Evolutionary conservation across 2,329 filamentous ascomycete species (phyloP).

Genomic region (Fusarium pseudonygamai): DNA sequence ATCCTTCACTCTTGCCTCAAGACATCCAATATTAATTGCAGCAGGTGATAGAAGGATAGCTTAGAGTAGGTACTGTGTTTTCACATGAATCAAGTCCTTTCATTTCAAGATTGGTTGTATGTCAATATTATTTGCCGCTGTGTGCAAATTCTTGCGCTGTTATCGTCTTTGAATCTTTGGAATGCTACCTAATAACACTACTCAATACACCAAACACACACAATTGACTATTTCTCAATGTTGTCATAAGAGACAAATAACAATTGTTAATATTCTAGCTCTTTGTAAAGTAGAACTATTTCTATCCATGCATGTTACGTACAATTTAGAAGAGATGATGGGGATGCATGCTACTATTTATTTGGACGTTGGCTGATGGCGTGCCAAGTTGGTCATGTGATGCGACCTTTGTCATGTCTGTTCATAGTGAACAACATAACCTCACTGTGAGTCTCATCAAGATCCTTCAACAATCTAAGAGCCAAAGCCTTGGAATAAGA

Average conservation of each 20-base stretch:
- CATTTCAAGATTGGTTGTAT: background rate
- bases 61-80: fast-evolving
- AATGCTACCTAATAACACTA: fast-evolving
- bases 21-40: too few relatives aligned
- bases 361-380: background rate
- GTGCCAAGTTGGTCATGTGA: slow-evolving; percentile 17
- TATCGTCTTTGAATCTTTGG: background rate
- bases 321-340: background rate
- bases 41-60: background rate
- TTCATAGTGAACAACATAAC: background rate
- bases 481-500: background rate
- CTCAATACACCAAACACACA: background rate
- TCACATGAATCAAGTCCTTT: too few relatives aligned
- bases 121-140: fast-evolving
- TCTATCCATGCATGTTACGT: fast-evolving
- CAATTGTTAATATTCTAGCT: background rate
- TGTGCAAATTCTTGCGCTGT: fast-evolving
- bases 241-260: fast-evolving
- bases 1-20: too few relatives aligned
- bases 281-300: fast-evolving
- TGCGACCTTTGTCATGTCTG: background rate
- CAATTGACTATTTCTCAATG: background rate
- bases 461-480: background rate
- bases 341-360: too few relatives aligned
- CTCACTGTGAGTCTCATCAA: background rate